These are phyloP conservation scores for Elongisporangium anandrum DNA, from an alignment of 352 stramenopile genomes.

Conservation along the genomic window DNA sequence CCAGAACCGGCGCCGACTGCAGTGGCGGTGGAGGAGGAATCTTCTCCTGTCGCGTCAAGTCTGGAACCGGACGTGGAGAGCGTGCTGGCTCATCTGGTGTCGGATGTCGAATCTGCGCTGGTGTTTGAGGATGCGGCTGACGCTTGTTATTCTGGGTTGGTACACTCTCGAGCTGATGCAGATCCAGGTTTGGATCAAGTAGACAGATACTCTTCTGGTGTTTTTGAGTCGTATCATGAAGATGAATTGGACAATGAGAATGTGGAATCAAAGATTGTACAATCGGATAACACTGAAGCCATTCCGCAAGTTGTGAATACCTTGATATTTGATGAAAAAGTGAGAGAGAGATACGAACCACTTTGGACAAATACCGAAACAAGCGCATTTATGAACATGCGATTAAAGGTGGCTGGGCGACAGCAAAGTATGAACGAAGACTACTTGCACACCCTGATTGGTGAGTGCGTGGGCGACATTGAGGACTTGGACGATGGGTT, in stretches of 20 bases:
- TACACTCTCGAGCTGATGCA: not conserved
- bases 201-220: not conserved
- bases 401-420: constrained; percentile 8
- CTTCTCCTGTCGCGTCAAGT: not conserved
- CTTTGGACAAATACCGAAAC: not conserved
- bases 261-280: not conserved
- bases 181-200: not conserved
- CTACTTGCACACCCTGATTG: constrained; percentile 7
- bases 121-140: not conserved
- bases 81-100: not conserved
- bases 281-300: not conserved
- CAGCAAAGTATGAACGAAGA: constrained; percentile 13
- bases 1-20: too few species aligned
- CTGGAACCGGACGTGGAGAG: not conserved
- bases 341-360: not conserved
- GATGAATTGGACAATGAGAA: not conserved
- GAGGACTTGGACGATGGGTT: constrained; percentile 13
- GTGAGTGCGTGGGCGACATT: constrained; percentile 11
- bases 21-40: not conserved
- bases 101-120: not conserved
- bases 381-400: constrained; percentile 4
- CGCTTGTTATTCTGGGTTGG: too few species aligned
- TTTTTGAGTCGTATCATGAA: not conserved
- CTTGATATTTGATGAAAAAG: not conserved
- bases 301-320: too few species aligned